Evolutionary conservation across 495 filamentous ascomycete species (phyloP), one percentile per base, ranked within the genome.

Genomic region (Podospora pseudoanserina): DNA sequence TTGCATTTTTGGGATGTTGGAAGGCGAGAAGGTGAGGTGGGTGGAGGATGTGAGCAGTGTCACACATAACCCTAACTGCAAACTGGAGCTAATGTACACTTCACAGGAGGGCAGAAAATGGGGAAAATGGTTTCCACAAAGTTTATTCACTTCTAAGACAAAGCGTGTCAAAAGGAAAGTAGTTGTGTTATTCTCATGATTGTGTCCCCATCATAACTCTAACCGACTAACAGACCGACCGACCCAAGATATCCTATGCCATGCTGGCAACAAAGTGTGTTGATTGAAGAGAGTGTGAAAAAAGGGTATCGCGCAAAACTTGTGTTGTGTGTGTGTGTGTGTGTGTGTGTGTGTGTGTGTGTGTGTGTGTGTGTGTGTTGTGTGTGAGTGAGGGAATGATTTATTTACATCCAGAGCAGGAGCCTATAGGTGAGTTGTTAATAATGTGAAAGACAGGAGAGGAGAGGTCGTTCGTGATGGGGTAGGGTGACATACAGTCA

Each of bases 391-490:
- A 49, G 13, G 15, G 39, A 2, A 49, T 49, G 13, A 65, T 62
- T 70, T 72, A 72, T 44, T 66, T 71, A 68, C 79, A 79, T 71
- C 79, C 78, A 69, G 79, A 78, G 81, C 76, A 78, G 65, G 77
- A 74, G 76, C 81, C 81, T 83, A 61, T 19, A 32, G 16, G 20
- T 28, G 55, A 32, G 4, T 30, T 5, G 27, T 1, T 34, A 30
- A 44, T 56, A 32, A 32, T 7, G 4, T 4, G 30, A 7, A 7
- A 32, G 30, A 32, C 7, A 32, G 7, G 30, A 2, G 26, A 39
- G 6, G 16, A 28, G 11, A 61, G 15, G 23, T 23, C 5, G 26
- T 9, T 7, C 19, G n/a, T 53, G 65, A 11, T 34, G 60, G 13
- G 58, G 20, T 23, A 5, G 59, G 63, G 57, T 4, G 13, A 79